Evolutionary conservation across 2,329 filamentous ascomycete species (phyloP).

Genomic region (Aspergillus floridensis): DNA sequence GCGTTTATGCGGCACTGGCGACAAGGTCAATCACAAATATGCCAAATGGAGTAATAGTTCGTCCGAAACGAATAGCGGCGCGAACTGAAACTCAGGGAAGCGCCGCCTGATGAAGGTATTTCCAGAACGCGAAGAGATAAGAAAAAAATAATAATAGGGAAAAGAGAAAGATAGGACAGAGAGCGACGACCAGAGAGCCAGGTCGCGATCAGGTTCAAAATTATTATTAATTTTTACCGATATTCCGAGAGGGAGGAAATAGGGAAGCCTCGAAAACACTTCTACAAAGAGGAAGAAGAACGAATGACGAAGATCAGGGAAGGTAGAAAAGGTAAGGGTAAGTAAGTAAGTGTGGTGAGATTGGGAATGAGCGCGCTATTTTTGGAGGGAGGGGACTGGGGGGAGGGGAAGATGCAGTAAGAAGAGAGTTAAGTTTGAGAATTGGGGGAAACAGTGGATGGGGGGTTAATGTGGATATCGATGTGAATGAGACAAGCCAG

Average conservation of each 20-base stretch:
- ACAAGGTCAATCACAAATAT: constrained; percentile 3
- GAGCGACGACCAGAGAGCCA: not conserved
- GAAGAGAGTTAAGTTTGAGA: not conserved
- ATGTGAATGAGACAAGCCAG: not conserved
- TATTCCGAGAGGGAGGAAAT: constrained; percentile 5
- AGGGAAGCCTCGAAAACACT: not conserved
- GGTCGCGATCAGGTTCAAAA: not conserved
- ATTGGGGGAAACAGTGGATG: not conserved
- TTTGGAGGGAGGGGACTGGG: constrained; percentile 6
- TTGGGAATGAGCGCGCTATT: constrained; percentile 10
- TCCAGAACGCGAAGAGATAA: constrained; percentile 14
- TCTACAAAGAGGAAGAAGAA: not conserved
- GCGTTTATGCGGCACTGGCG: constrained; percentile 11
- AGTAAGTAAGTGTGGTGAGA: not conserved
- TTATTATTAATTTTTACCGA: not conserved
- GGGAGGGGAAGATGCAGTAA: not conserved
- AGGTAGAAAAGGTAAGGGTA: not conserved
- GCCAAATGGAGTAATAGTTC: constrained; percentile 3
- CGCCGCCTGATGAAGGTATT: constrained; percentile 7
- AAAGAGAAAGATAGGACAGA: not conserved
- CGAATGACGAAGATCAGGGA: constrained; percentile 5
- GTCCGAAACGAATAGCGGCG: constrained; percentile 11
- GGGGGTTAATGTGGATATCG: not conserved
- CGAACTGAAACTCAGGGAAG: constrained; percentile 14
- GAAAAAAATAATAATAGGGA: constrained; percentile 1